A percentile compares a stretch with the other conserved stretches of the same genome.
phyloP scores from a whole-genome alignment of 139 green algal species.

The Nannochloris sp. region DNA sequence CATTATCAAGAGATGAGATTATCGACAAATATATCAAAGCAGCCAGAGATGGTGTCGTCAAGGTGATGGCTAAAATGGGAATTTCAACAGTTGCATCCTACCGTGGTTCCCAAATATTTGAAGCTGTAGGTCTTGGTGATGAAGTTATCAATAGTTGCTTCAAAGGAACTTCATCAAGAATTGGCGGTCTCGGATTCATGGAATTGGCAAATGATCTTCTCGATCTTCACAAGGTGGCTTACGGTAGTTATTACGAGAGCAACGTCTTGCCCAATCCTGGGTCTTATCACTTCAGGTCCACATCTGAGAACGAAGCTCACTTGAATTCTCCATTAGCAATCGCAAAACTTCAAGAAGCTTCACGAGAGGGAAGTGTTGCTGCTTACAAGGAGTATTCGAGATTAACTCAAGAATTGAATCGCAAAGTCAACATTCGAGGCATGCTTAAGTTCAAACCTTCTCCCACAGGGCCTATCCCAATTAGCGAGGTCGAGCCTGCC shows the following conservation, averaged over 20 bases:
- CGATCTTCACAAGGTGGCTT: slow-evolving; percentile 60
- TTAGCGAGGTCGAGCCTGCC: slow-evolving; percentile 73
- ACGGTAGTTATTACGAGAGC: slow-evolving; percentile 38
- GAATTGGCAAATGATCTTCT: slow-evolving; percentile 60
- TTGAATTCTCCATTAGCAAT: slow-evolving; percentile 90
- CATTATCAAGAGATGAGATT: slow-evolving; percentile 40
- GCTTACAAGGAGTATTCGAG: slow-evolving; percentile 51
- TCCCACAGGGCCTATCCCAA: slow-evolving; percentile 8
- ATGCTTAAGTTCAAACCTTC: slow-evolving; percentile 74
- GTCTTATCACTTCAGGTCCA: slow-evolving; percentile 73
- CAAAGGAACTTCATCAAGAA: slow-evolving; percentile 69
- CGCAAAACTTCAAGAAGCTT: slow-evolving; percentile 75
- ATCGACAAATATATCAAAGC: slow-evolving; percentile 74
- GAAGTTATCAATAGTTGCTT: slow-evolving; percentile 86
- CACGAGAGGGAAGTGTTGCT: slow-evolving; percentile 24
- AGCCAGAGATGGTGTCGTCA: slow-evolving; percentile 45
- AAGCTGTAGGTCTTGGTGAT: slow-evolving; percentile 71
- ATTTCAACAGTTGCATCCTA: slow-evolving; percentile 91
- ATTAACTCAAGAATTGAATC: slow-evolving; percentile 69
- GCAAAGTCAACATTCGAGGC: slow-evolving; percentile 75
- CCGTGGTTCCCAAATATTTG: slow-evolving; percentile 98
- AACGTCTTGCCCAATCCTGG: slow-evolving; percentile 55
- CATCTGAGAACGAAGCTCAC: slow-evolving; percentile 65
- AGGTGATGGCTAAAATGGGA: slow-evolving; percentile 93
- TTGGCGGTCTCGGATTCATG: slow-evolving; percentile 57